Evolutionary conservation across 2,329 filamentous ascomycete genomes (phyloP), one percentile per base, ranked within the genome.

Genomic region (Colletotrichum lentis): DNA sequence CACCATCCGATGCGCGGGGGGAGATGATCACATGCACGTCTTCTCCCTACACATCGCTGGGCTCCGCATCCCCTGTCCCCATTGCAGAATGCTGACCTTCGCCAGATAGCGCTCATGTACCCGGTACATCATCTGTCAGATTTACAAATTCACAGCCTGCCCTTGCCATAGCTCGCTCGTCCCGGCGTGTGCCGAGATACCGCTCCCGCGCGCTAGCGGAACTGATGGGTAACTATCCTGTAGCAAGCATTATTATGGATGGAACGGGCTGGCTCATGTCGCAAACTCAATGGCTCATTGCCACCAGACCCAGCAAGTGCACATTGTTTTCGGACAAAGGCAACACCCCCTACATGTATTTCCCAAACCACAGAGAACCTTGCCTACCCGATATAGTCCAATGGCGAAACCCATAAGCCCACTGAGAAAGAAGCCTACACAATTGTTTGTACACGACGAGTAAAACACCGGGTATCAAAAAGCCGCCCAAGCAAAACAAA

Each of bases 81-180:
- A 57, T 55, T 60, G 39, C 50, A 68, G 54, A 62, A 44, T 50
- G 27, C 49, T 24, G 55, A 41, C 47, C 41, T n/a, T 35, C 18
- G 50, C 39, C 7, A 37, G 63, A 67, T 69, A 67, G 66, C 46
- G 44, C 41, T 31, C 2, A 62, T 53, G 65, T 68, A 68, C 54
- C 64, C 3, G 53, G 31, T 64, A 64, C 60, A 41, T 67, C 22
- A 11, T 12, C 57, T 60, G 57, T 50, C 46, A 27, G 31, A 60
- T 41, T 16, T 10, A 39, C 46, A 10, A 50, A 27, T 16, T 12
- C 46, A 24, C 31, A 39, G 44, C 27, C 58, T 37, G 44, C 31
- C 35, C 37, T 47, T 39, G 47, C 39, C 57, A 49, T 54, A 57
- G 63, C n/a, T n/a, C n/a, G n/a, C 57, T 66, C 63, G 50, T 66